phyloP scores from a whole-genome alignment of 2,329 filamentous ascomycete genomes.

The Monosporascus sp. region DNA sequence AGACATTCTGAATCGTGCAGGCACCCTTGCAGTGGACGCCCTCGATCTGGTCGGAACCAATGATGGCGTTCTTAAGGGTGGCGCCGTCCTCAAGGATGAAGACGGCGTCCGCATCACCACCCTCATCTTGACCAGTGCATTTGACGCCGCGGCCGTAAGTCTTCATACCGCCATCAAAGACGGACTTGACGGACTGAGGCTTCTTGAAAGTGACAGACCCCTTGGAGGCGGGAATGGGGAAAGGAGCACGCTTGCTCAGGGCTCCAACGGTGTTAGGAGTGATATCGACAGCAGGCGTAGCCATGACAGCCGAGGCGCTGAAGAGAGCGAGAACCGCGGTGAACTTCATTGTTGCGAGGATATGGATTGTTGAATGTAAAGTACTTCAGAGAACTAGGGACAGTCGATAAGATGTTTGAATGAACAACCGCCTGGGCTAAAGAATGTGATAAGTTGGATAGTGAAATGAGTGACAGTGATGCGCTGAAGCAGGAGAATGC shows the following conservation, averaged over 20 bases:
- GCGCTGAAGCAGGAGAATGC: not conserved
- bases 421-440: slow-evolving; percentile 16
- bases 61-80: slow-evolving; percentile 41
- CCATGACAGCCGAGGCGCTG: slow-evolving; percentile 9
- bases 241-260: slow-evolving; percentile 17
- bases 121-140: slow-evolving; percentile 17
- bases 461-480: slow-evolving; percentile 16
- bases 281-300: slow-evolving; percentile 12
- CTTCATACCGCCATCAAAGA: slow-evolving; percentile 17
- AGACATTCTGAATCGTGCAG: slow-evolving; percentile 39
- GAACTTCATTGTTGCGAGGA: slow-evolving; percentile 19
- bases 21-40: slow-evolving; percentile 40
- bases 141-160: slow-evolving; percentile 14
- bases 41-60: slow-evolving; percentile 38
- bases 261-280: slow-evolving; percentile 12
- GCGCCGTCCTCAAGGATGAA: slow-evolving; percentile 30
- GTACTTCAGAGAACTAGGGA: not conserved
- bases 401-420: not conserved
- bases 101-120: slow-evolving; percentile 16
- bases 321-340: slow-evolving; percentile 14
- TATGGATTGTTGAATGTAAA: slow-evolving; percentile 5
- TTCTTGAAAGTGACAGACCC: slow-evolving; percentile 18
- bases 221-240: slow-evolving; percentile 23
- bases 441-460: slow-evolving; percentile 20
- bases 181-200: slow-evolving; percentile 12